Base-by-base conservation (phyloP, 1,284 basidiomycete genomes). In the Heterobasidion parviporum region DNA sequence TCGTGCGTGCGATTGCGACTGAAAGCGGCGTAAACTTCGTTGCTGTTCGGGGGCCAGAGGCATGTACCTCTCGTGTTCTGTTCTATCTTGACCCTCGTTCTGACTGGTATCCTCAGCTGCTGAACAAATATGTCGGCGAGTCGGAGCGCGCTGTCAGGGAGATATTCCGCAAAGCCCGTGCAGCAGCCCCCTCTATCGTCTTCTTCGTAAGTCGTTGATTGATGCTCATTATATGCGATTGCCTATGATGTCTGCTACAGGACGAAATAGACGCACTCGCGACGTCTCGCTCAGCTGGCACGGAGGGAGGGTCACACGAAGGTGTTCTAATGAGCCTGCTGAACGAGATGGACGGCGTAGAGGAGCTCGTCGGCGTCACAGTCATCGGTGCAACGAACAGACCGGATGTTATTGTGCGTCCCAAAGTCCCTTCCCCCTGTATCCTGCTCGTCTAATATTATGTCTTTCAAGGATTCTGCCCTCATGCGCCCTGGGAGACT, bases 311-410 rank as follows among this genome's bases (percentile, higher is more conserved):
- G 1, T 79, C 85, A 0, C 87, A 94, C 62, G 89, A 92, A 64
- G 92, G 96, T 7, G 92, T 98, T 12, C 79, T 99, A 16, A 97
- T 94, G 0, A 96, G 87, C 57, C 76, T 99, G 18, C 72, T 99
- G 54, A 99, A 95, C 67, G 97, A 98, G 71, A 98, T 99, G 93
- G 97, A 99, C 68, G 97, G 97, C 12, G 90, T 99, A 2, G 93
- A 98, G 70, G 90, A 94, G 69, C 77, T 98, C 18, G 77, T 89
- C 4, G 93, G 94, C 1, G 97, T 99, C 14, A 94, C 94, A 0
- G 84, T 99, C 41, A 83, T 99, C 4, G 97, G 94, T 1, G 97
- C 97, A 0, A 99, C 97, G 5, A 99, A 99, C 68, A 76, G 95
- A 54, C 97, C 97, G 1, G 94, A 98, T 59, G 83, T 87, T 15